Evolutionary conservation across 805 yeast genomes (phyloP).

Genomic region (Yamadazyma phyllophila): DNA sequence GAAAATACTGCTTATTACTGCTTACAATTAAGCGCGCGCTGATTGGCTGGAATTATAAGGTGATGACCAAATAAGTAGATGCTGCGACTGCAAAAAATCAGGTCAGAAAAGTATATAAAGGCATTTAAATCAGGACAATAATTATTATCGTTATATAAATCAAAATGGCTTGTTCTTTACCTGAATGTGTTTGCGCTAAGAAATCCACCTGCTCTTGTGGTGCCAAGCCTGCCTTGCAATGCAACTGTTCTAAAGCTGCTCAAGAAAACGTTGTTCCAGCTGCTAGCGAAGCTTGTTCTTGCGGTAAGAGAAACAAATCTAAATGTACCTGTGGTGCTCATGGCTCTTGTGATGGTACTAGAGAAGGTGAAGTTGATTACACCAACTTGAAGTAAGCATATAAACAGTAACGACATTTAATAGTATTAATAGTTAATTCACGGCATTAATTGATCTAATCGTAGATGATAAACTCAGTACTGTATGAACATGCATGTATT

Average conservation of each 20-base stretch:
- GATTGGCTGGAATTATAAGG: conserved; percentile 3
- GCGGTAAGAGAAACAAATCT: conserved; percentile 55
- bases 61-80: neutral
- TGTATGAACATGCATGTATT: too few species aligned
- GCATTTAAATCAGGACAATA: neutral
- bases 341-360: conserved; percentile 32
- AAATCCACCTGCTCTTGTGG: conserved; percentile 67
- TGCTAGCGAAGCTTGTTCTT: conserved; percentile 49
- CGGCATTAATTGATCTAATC: too few species aligned
- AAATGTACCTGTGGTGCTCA: conserved; percentile 56
- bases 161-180: conserved; percentile 35
- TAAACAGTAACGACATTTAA: conserved; percentile 3
- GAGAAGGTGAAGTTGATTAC: conserved; percentile 62
- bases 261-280: conserved; percentile 48
- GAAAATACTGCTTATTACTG: conserved; percentile 1
- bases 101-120: conserved; percentile 4
- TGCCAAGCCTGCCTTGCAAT: conserved; percentile 54
- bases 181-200: conserved; percentile 56
- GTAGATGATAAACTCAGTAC: too few species aligned
- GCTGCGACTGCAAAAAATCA: conserved; percentile 6
- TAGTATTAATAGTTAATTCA: neutral
- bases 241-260: conserved; percentile 52
- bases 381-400: conserved; percentile 36
- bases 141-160: neutral
- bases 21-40: conserved; percentile 3